phyloP scores from a whole-genome alignment of 2,329 filamentous ascomycete genomes.

The Alternaria ventricosa region DNA sequence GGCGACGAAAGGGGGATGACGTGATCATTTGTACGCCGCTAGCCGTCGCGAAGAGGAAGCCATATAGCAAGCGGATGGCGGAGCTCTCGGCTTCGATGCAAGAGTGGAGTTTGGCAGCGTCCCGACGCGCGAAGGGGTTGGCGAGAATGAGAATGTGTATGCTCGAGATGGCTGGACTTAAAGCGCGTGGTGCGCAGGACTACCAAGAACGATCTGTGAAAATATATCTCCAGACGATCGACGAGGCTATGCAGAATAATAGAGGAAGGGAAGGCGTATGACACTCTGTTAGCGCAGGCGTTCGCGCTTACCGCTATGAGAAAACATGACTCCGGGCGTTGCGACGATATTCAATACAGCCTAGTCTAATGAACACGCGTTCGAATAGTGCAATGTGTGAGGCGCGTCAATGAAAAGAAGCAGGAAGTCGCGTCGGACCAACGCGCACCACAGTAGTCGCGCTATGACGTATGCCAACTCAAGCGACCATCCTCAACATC shows the following conservation, averaged over 20 bases:
- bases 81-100: background rate
- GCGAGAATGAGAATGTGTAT: background rate
- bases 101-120: background rate
- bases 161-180: background rate
- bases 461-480: background rate
- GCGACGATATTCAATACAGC: too few relatives aligned
- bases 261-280: background rate
- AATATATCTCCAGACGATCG: background rate
- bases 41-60: background rate
- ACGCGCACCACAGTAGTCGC: background rate
- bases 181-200: too few relatives aligned
- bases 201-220: accelerated
- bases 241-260: background rate
- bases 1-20: background rate
- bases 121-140: background rate
- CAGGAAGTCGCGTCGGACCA: background rate
- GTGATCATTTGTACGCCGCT: background rate
- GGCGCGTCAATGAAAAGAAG: background rate
- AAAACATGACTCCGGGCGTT: too few relatives aligned
- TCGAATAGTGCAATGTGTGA: background rate
- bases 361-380: background rate
- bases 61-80: background rate
- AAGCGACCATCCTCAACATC: background rate
- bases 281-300: background rate
- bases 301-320: background rate